Evolutionary conservation across 148 eudicot species (phyloP), one percentile per base, ranked within the genome.

Genomic region (Fallopia convolvulus): DNA sequence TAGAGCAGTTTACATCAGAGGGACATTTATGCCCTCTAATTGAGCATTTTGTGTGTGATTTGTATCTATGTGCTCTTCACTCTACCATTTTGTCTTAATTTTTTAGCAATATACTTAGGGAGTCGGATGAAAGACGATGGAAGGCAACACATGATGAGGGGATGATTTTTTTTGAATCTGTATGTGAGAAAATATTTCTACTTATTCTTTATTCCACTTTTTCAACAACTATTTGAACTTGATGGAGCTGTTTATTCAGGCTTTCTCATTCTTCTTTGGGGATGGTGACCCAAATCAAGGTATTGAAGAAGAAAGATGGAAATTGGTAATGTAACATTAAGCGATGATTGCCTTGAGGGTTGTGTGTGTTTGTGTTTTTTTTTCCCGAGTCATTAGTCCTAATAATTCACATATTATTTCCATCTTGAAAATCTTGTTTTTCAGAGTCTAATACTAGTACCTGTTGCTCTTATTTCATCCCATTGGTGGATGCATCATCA

Each of bases 221-320:
- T 65, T 72, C 74, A 12, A 36, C 9, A 39, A 58, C 44, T 48
- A 52, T 72, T 80, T 80, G 32, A 74, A 76, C 79, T 47, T 55
- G 63, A 58, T 39, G 5, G 33, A 65, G 63, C 76, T 30, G 58
- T 60, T 15, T 79, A 2, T 74, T 73, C 83, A 95, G 99, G 90
- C 91, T 76, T 95, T 95, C 80, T 95, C 99, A 56, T 89, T 88
- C 78, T 97, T 95, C 46, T 95, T 95, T 81, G 99, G 97, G 47
- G 99, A 95, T 82, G 99, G 99, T 70, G 97, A 95, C 86, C 99
- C 99, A 80, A 95, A 95, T 88, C 90, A 90, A 90, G 99, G 97
- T 76, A 89, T 91, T 82, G 99, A 95, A 90, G 99, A 95, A 84
- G 88, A 87, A 85, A 92, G 99, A 88, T 95, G 97, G 99, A 95